phyloP scores from a whole-genome alignment of 1,139 yeast genomes.

The Kurtzmaniella natalensis region DNA sequence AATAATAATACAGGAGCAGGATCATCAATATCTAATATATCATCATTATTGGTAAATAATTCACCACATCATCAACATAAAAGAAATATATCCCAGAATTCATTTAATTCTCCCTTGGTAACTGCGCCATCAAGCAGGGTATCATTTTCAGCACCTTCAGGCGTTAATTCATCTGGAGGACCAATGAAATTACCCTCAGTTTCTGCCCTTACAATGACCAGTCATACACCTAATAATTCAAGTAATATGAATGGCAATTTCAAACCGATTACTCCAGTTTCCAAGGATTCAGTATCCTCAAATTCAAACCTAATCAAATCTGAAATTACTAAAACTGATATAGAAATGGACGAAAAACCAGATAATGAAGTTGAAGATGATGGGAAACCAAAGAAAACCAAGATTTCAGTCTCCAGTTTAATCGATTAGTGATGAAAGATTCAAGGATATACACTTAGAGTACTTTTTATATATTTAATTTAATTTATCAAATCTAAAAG shows the following conservation, averaged over 20 bases:
- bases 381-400: constrained; percentile 12
- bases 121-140: constrained; percentile 26
- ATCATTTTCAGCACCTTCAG: constrained; percentile 24
- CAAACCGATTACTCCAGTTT: constrained; percentile 6
- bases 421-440: constrained; percentile 6
- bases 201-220: constrained; percentile 6
- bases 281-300: background rate
- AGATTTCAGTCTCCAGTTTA: constrained; percentile 18
- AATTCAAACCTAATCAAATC: no score
- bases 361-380: constrained; percentile 1
- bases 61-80: constrained; percentile 18
- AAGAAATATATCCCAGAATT: constrained; percentile 28
- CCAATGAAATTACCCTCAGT: constrained; percentile 1
- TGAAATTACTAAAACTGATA: background rate
- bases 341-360: background rate
- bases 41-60: constrained; percentile 1
- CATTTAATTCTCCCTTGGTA: constrained; percentile 28
- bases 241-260: constrained; percentile 1
- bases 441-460: no score
- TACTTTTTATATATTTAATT: no score
- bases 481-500: no score
- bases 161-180: constrained; percentile 10
- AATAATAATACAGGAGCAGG: no score
- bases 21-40: no score
- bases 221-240: constrained; percentile 3